These are phyloP conservation scores for Panicum virgatum DNA, from an alignment of 202 grass and related monocot species.

Conservation along the genomic window DNA sequence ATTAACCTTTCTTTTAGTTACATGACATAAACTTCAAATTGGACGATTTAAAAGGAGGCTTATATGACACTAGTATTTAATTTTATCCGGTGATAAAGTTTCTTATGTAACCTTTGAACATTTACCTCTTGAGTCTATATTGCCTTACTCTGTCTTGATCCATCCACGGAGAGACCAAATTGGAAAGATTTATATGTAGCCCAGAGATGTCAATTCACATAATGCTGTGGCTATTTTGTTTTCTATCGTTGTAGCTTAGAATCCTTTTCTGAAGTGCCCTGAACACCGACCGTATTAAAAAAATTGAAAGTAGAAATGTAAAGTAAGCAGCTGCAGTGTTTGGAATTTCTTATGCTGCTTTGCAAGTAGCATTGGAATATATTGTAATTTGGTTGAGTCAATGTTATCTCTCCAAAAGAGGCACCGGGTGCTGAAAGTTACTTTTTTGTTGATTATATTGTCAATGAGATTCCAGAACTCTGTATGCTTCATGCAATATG, in stretches of 20 bases:
- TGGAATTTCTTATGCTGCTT: not conserved
- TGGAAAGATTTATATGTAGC: not conserved
- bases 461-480: not conserved
- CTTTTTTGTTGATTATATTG: not conserved
- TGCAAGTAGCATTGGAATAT: not conserved
- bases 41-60: not conserved
- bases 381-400: not conserved
- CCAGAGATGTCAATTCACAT: slow-evolving; percentile 2
- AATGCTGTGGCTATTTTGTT: not conserved
- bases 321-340: not conserved
- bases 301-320: slow-evolving; percentile 11
- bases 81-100: slow-evolving; percentile 3
- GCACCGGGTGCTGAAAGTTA: not conserved
- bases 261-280: not conserved
- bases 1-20: not conserved
- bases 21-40: not conserved
- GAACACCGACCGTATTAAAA: not conserved
- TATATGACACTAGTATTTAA: not conserved
- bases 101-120: not conserved
- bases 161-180: not conserved
- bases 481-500: not conserved
- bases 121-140: not conserved
- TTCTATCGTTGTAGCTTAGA: not conserved
- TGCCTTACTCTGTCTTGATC: not conserved
- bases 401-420: not conserved